Evolutionary conservation across 2,329 filamentous ascomycete species (phyloP).

Genomic region (Falciphora oryzae): DNA sequence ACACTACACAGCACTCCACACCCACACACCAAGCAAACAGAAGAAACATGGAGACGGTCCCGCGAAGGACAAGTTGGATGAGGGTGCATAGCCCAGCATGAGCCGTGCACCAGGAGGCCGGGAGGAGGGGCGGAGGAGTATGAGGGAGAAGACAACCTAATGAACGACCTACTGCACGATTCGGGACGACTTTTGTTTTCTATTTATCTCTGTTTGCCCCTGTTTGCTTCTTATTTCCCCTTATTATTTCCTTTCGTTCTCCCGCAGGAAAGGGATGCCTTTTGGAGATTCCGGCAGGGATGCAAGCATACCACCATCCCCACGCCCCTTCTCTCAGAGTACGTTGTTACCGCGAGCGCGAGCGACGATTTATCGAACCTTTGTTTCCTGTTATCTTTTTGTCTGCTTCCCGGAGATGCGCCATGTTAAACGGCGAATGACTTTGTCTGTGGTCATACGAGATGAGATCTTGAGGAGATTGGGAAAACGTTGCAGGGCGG

Average conservation of each 20-base stretch:
- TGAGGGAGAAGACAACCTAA: conserved; percentile 1
- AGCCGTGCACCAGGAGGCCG: background rate
- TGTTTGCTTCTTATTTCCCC: background rate
- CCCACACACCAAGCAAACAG: background rate
- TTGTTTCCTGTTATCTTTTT: background rate
- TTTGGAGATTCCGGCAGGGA: background rate
- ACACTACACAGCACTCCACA: background rate
- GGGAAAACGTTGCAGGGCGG: conserved; percentile 6
- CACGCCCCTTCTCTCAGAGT: background rate
- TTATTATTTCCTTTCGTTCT: background rate
- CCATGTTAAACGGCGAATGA: background rate
- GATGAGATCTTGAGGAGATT: background rate
- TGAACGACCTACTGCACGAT: conserved; percentile 1
- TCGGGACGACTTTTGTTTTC: conserved; percentile 1
- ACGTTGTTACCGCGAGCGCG: background rate
- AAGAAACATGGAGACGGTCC: background rate
- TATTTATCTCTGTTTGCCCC: background rate
- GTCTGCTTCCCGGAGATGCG: background rate
- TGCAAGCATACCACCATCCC: background rate
- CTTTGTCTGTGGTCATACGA: background rate
- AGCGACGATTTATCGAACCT: background rate
- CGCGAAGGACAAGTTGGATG: background rate
- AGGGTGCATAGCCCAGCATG: background rate
- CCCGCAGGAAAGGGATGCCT: background rate
- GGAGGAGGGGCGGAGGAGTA: background rate